A percentile compares a stretch with the other conserved stretches of the same genome.
These are phyloP conservation scores for Fusarium sp. DNA, from an alignment of 2,329 filamentous ascomycete species.

Conservation along the genomic window DNA sequence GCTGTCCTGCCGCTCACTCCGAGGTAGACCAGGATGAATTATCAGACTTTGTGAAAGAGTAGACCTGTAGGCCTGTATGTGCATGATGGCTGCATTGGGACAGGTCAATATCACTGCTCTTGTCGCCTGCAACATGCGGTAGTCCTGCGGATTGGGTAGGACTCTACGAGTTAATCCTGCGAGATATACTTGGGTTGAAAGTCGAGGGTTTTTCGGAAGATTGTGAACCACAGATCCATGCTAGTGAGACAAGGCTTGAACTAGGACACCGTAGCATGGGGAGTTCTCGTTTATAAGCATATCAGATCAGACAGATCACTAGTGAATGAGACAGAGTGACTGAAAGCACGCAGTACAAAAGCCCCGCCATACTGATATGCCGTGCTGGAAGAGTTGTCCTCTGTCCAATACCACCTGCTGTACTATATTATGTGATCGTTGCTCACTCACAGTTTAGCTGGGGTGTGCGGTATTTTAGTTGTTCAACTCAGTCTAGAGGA, in stretches of 20 bases:
- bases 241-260: constrained; percentile 13
- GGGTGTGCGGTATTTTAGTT: constrained; percentile 6
- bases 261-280: neutral
- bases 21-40: neutral
- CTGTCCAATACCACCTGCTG: neutral
- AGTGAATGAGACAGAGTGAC: neutral
- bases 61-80: neutral
- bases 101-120: neutral
- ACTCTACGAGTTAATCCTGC: neutral
- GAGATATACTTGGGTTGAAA: neutral
- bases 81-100: neutral
- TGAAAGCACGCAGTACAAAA: constrained; percentile 10
- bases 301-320: constrained; percentile 10
- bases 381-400: neutral
- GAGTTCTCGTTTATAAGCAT: constrained; percentile 31
- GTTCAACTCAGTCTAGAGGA: neutral
- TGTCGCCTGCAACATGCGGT: neutral
- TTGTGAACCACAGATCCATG: neutral
- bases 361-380: constrained; percentile 19
- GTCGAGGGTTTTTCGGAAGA: constrained; percentile 4
- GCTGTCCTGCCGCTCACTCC: constrained; percentile 8
- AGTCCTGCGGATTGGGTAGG: no score
- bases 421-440: neutral
- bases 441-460: neutral
- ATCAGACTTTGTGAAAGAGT: neutral